Evolutionary conservation across 2,329 filamentous ascomycete species (phyloP).

Genomic region (Trichophaea hybrida): DNA sequence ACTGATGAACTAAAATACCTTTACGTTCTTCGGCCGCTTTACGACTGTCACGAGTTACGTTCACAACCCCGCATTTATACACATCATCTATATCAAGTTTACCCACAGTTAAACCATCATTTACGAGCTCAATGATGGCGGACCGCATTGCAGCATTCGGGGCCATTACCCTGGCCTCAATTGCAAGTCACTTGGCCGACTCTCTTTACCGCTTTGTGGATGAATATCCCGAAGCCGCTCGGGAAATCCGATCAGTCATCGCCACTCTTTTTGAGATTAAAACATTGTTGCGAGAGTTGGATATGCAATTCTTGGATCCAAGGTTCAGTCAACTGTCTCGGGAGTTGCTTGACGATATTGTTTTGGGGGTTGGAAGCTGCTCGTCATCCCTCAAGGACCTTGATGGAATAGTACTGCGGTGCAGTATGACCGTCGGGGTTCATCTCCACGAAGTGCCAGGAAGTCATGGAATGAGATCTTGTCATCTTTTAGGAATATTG

Average conservation of each 20-base stretch:
- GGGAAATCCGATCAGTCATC: conserved; percentile 17
- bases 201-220: conserved; percentile 15
- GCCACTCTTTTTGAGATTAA: conserved; percentile 20
- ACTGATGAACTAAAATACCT: conserved; percentile 4
- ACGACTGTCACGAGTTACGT: neutral
- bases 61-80: neutral
- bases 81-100: neutral
- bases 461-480: conserved; percentile 20
- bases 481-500: conserved; percentile 19
- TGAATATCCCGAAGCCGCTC: conserved; percentile 17
- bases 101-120: conserved; percentile 5
- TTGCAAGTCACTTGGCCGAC: conserved; percentile 15
- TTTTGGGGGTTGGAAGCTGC: conserved; percentile 20
- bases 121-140: conserved; percentile 15
- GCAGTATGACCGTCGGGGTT: conserved; percentile 15
- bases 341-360: conserved; percentile 21
- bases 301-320: conserved; percentile 15
- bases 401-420: conserved; percentile 20
- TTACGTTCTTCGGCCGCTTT: neutral
- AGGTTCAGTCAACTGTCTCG: conserved; percentile 17
- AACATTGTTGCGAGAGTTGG: conserved; percentile 16
- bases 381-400: conserved; percentile 18
- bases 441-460: conserved; percentile 14
- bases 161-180: conserved; percentile 13
- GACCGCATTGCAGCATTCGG: conserved; percentile 17